A percentile compares a stretch with the other conserved stretches of the same genome.
phyloP scores from a whole-genome alignment of 495 filamentous ascomycete genomes.

The Penicillium paradoxum region DNA sequence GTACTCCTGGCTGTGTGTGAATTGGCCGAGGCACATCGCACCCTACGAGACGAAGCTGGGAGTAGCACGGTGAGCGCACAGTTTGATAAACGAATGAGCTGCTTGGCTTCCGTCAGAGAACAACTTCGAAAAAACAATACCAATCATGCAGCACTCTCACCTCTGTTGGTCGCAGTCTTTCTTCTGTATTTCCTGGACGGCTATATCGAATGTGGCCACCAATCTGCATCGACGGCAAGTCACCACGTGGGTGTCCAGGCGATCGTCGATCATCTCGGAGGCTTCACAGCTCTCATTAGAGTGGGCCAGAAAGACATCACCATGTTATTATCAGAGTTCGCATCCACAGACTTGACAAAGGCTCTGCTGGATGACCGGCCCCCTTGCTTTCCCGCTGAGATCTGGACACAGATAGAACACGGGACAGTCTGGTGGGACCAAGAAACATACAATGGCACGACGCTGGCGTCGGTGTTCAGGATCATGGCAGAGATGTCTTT shows the following conservation, averaged over 20 bases:
- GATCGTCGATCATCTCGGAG: conserved; percentile 28
- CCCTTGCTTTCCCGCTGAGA: conserved; percentile 16
- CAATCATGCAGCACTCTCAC: conserved; percentile 9
- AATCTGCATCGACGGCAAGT: conserved; percentile 29
- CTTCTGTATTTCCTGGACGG: conserved; percentile 37
- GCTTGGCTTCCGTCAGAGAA: conserved; percentile 13
- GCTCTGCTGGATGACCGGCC: conserved; percentile 12
- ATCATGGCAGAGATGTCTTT: conserved; percentile 16
- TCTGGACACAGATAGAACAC: conserved; percentile 15
- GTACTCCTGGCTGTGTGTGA: conserved; percentile 26
- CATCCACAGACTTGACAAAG: conserved; percentile 34
- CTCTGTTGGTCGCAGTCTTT: conserved; percentile 34
- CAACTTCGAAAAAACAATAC: conserved; percentile 9
- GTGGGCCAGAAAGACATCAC: conserved; percentile 27
- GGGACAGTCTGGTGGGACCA: conserved; percentile 21
- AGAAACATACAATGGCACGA: conserved; percentile 12
- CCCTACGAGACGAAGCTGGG: conserved; percentile 12
- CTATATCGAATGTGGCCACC: conserved; percentile 30
- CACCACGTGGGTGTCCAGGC: conserved; percentile 35
- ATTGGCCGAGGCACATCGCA: conserved; percentile 26
- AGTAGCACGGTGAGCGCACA: not conserved
- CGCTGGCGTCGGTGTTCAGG: conserved; percentile 10
- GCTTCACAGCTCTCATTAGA: conserved; percentile 21
- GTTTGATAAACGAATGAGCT: conserved; percentile 10
- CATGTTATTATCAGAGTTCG: conserved; percentile 34